Conservation (phyloP, 2,329 filamentous ascomycete species). For the Verticillium dahliae region DNA sequence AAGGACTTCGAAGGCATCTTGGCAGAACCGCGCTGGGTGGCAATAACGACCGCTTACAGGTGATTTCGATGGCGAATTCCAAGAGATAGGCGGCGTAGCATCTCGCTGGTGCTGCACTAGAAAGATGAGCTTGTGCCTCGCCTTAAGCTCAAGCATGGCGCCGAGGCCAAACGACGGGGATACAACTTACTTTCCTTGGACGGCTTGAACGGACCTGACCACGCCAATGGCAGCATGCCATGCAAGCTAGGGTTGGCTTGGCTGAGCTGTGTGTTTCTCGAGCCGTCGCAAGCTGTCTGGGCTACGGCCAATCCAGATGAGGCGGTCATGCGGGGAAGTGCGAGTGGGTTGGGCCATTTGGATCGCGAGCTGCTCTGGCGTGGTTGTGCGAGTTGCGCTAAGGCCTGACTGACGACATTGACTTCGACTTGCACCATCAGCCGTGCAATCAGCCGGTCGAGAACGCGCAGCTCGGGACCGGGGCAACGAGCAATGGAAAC, state of each 20-base stretch:
- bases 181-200: not conserved
- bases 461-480: not conserved
- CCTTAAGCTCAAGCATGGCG: not conserved
- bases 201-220: not conserved
- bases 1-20: not conserved
- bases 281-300: not conserved
- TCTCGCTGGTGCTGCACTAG: not conserved
- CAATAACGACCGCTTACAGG: not conserved
- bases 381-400: constrained; percentile 3
- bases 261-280: not conserved
- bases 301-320: not conserved
- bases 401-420: constrained; percentile 12
- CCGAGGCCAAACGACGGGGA: not conserved
- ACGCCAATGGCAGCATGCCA: not conserved
- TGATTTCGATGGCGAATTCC: not conserved
- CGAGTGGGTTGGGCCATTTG: not conserved
- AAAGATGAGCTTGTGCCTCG: not conserved
- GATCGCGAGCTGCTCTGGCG: not conserved
- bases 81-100: not conserved
- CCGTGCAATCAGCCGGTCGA: not conserved
- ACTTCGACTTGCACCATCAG: constrained; percentile 2
- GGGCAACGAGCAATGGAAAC: not conserved
- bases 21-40: not conserved
- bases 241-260: not conserved
- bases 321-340: not conserved